A percentile compares a stretch with the other conserved stretches of the same genome.
Evolutionary conservation across 2,329 filamentous ascomycete species (phyloP).

Genomic region (Thermochaetoides dissita): DNA sequence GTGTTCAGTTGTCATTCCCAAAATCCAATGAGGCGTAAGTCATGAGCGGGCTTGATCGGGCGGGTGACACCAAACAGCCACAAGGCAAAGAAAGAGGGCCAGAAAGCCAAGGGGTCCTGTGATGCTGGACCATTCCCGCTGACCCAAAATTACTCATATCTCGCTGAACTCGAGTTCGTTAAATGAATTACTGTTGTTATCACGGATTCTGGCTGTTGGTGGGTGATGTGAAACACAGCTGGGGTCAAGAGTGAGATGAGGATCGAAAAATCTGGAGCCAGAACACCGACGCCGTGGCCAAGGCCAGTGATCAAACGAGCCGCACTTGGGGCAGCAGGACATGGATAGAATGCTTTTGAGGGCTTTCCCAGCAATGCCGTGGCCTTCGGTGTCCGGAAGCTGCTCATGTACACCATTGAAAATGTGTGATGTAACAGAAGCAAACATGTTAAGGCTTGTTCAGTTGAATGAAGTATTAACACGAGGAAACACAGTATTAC

Average conservation of each 20-base stretch:
- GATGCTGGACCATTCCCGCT: slow-evolving; percentile 3
- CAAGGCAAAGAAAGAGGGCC: slow-evolving; percentile 7
- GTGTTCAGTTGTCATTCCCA: slow-evolving; percentile 1
- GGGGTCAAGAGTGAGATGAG: no score
- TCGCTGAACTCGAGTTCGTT: no score
- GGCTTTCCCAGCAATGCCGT: no score
- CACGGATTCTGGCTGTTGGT: slow-evolving; percentile 7
- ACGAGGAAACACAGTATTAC: no score
- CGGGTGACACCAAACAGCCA: slow-evolving; percentile 14
- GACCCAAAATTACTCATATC: neutral
- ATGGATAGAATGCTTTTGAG: no score
- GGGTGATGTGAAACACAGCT: slow-evolving; percentile 5
- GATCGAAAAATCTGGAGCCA: slow-evolving; percentile 13
- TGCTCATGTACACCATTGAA: no score
- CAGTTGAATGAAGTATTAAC: no score
- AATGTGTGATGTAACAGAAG: no score
- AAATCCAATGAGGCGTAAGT: slow-evolving; percentile 7
- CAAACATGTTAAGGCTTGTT: no score
- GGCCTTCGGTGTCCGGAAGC: no score
- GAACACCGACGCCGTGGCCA: neutral
- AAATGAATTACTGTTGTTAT: neutral
- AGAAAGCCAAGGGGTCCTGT: slow-evolving; percentile 10
- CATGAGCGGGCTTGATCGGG: slow-evolving; percentile 11
- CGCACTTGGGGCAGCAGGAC: no score
- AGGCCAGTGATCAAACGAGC: no score